These are phyloP conservation scores for Spathaspora arborariae DNA, from an alignment of 805 yeast species.

Conservation along the genomic window DNA sequence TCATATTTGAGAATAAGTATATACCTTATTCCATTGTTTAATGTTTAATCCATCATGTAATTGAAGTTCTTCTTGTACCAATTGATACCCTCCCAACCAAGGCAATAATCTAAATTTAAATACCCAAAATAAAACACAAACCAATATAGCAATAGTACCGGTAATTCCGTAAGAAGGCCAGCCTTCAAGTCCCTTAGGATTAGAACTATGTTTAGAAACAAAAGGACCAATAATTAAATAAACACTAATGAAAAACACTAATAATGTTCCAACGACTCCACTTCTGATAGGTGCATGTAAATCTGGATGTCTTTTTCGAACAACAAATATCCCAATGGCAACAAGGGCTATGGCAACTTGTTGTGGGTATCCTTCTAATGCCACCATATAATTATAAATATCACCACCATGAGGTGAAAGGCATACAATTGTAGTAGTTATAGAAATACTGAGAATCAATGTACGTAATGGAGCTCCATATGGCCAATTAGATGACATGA, in stretches of 20 bases:
- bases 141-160: slow-evolving; percentile 37
- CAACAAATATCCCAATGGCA: slow-evolving; percentile 54
- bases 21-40: slow-evolving; percentile 50
- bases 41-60: slow-evolving; percentile 57
- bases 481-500: slow-evolving; percentile 55
- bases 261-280: slow-evolving; percentile 42
- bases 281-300: slow-evolving; percentile 51
- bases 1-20: slow-evolving; percentile 3
- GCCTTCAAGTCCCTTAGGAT: slow-evolving; percentile 36
- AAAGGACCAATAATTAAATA: slow-evolving; percentile 53
- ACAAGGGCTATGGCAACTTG: slow-evolving; percentile 49
- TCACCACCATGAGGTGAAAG: slow-evolving; percentile 47
- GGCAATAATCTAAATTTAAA: slow-evolving; percentile 50
- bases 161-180: slow-evolving; percentile 51
- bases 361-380: slow-evolving; percentile 49
- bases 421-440: slow-evolving; percentile 39
- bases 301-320: slow-evolving; percentile 48
- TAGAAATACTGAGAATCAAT: slow-evolving; percentile 38
- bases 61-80: slow-evolving; percentile 36
- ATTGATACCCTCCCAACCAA: slow-evolving; percentile 38
- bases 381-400: slow-evolving; percentile 48
- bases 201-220: slow-evolving; percentile 29
- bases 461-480: slow-evolving; percentile 54
- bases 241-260: slow-evolving; percentile 42
- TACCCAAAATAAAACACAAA: slow-evolving; percentile 55